Evolutionary conservation across 108 stramenopile species (phyloP).

Genomic region (Pinguiococcus pyrenoidosus): DNA sequence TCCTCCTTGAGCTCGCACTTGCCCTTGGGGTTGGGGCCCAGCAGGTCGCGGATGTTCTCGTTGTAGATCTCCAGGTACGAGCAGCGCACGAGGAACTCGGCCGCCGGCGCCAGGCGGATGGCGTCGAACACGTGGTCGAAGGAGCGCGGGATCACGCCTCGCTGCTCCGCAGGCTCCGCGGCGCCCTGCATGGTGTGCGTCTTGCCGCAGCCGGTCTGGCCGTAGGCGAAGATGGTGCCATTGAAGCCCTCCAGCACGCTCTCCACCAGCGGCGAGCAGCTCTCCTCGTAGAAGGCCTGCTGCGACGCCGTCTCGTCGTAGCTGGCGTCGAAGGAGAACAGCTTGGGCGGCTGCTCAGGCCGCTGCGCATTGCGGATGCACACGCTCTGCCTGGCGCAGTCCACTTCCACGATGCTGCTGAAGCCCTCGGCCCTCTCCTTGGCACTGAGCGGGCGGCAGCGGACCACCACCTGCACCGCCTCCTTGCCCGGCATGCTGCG

Average conservation of each 20-base stretch:
- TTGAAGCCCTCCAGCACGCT: constrained; percentile 49
- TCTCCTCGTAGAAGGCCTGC: constrained; percentile 42
- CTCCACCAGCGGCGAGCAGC: constrained; percentile 42
- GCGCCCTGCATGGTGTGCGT: constrained; percentile 45
- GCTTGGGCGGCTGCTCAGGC: constrained; percentile 15
- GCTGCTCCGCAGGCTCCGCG: constrained; percentile 29
- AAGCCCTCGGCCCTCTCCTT: constrained; percentile 33
- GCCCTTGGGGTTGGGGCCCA: constrained; percentile 15
- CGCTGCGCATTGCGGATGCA: constrained; percentile 10
- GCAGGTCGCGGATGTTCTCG: constrained; percentile 50
- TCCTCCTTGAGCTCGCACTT: constrained; percentile 46
- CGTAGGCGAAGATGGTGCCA: constrained; percentile 54
- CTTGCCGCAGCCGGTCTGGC: constrained; percentile 38
- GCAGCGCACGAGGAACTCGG: constrained; percentile 51
- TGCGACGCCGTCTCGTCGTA: constrained; percentile 40
- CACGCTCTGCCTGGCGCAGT: constrained; percentile 17
- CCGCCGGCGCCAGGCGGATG: constrained; percentile 10
- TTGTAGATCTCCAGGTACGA: constrained; percentile 54
- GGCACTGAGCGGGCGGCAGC: constrained; percentile 36
- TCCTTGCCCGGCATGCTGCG: too few relatives aligned
- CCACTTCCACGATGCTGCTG: constrained; percentile 14
- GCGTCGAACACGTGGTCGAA: constrained; percentile 48
- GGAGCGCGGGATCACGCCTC: constrained; percentile 47
- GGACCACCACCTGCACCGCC: constrained; percentile 45
- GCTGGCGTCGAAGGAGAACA: constrained; percentile 43